Percentiles rank a stretch among this genome's conserved stretches.
These are phyloP conservation scores for Gynandropsis gynandra DNA, from an alignment of 345 rosid species.

Conservation along the genomic window DNA sequence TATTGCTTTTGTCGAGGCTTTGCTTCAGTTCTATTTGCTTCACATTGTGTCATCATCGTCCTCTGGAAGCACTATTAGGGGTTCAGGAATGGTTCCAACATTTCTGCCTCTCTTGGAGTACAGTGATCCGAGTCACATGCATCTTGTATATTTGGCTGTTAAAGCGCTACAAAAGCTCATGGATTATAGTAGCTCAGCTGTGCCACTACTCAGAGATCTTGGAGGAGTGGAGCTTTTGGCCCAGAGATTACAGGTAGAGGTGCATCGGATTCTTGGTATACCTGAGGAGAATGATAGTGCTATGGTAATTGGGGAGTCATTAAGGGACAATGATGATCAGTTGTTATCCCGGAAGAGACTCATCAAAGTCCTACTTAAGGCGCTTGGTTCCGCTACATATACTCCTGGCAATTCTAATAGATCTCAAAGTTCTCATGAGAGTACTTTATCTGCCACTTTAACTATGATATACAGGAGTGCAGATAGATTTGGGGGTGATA, in stretches of 20 bases:
- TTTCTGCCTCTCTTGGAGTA: slow-evolving; percentile 91
- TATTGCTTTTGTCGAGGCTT: slow-evolving; percentile 87
- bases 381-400: slow-evolving; percentile 90
- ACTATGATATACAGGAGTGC: slow-evolving; percentile 62
- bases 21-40: slow-evolving; percentile 90
- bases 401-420: slow-evolving; percentile 65
- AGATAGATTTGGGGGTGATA: slow-evolving; percentile 88
- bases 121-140: slow-evolving; percentile 68
- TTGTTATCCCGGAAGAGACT: slow-evolving; percentile 74
- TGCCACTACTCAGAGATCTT: slow-evolving; percentile 67
- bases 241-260: slow-evolving; percentile 82
- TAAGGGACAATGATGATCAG: slow-evolving; percentile 50
- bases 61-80: slow-evolving; percentile 86
- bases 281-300: slow-evolving; percentile 44
- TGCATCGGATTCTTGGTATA: slow-evolving; percentile 57
- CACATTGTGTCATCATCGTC: slow-evolving; percentile 93
- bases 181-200: slow-evolving; percentile 94
- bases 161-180: slow-evolving; percentile 89
- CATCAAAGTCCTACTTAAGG: slow-evolving; percentile 85
- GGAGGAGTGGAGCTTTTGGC: slow-evolving; percentile 95
- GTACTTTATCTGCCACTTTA: slow-evolving; percentile 66
- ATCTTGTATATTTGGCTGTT: slow-evolving; percentile 87
- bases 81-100: slow-evolving; percentile 94
- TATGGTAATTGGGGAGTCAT: slow-evolving; percentile 51
- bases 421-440: slow-evolving; percentile 63